Evolutionary conservation across 257 asterid genomes (phyloP).

Genomic region (Lycium ferocissimum): DNA sequence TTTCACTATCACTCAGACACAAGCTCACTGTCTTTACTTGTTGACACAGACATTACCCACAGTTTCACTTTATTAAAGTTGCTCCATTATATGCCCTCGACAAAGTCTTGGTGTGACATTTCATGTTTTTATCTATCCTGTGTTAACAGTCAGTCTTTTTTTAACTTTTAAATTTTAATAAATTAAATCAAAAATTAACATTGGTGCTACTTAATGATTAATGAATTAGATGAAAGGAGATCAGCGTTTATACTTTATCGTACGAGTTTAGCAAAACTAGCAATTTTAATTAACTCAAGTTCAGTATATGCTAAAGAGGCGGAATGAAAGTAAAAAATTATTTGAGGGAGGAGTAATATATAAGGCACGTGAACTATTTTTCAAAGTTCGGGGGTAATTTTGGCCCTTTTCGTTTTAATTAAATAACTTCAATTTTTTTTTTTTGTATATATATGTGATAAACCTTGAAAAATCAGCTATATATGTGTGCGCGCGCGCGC

Average conservation of each 20-base stretch:
- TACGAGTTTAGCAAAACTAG: not conserved
- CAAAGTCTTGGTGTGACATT: constrained; percentile 36
- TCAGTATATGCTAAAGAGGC: not conserved
- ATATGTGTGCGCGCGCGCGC: no score
- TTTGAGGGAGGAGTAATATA: no score
- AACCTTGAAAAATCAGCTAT: no score
- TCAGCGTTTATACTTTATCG: not conserved
- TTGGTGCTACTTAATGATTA: not conserved
- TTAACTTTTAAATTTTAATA: not conserved
- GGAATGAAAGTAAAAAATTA: no score
- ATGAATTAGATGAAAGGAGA: not conserved
- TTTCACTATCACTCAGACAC: constrained; percentile 25
- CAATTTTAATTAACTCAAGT: not conserved
- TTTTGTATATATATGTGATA: no score
- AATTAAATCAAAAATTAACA: not conserved
- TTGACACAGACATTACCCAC: constrained; percentile 31
- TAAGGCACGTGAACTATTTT: no score
- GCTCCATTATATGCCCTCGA: constrained; percentile 29
- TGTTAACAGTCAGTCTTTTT: not conserved
- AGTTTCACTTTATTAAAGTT: constrained; percentile 32
- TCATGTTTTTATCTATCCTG: constrained; percentile 24
- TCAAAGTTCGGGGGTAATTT: no score
- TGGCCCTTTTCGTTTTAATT: no score
- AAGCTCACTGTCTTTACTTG: constrained; percentile 22
- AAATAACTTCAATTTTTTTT: no score